Conservation (phyloP, 2,329 filamentous ascomycete genomes). For the Cytospora schulzeri region DNA sequence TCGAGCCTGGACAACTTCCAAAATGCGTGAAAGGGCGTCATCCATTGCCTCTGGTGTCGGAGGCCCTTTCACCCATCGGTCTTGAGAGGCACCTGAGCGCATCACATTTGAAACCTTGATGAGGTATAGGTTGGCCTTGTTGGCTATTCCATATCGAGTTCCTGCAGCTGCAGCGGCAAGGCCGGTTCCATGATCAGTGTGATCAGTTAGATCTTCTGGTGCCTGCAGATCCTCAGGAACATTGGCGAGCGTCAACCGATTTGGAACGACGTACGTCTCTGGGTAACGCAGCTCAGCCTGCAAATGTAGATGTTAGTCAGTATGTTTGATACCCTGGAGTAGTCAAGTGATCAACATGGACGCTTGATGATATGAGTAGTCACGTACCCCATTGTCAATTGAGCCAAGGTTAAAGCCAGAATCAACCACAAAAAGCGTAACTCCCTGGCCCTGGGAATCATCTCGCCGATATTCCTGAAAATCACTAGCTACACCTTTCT, state of each 20-base stretch:
- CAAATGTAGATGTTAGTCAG: not conserved
- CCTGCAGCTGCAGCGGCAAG: conserved; percentile 8
- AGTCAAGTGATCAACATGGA: too few species aligned
- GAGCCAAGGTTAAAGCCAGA: not conserved
- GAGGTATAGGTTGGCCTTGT: not conserved
- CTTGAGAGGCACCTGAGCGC: too few species aligned
- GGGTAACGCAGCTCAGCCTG: conserved; percentile 6
- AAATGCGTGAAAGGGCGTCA: conserved; percentile 1
- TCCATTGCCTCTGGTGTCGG: not conserved
- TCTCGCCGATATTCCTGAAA: not conserved
- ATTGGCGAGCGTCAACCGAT: not conserved
- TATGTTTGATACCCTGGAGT: too few species aligned
- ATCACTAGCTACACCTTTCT: not conserved
- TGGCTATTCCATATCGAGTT: not conserved
- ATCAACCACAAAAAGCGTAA: conserved; percentile 6
- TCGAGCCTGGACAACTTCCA: not conserved
- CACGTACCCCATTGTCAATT: not conserved
- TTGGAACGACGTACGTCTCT: conserved; percentile 7
- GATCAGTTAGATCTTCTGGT: not conserved
- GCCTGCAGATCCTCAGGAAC: not conserved
- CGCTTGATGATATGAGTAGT: too few species aligned
- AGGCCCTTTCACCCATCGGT: not conserved
- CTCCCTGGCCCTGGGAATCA: not conserved
- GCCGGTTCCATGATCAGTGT: not conserved
- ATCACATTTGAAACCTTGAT: not conserved